Evolutionary conservation across 2,329 filamentous ascomycete species (phyloP), one percentile per base, ranked within the genome.

Genomic region (Bipolaris bicolor): DNA sequence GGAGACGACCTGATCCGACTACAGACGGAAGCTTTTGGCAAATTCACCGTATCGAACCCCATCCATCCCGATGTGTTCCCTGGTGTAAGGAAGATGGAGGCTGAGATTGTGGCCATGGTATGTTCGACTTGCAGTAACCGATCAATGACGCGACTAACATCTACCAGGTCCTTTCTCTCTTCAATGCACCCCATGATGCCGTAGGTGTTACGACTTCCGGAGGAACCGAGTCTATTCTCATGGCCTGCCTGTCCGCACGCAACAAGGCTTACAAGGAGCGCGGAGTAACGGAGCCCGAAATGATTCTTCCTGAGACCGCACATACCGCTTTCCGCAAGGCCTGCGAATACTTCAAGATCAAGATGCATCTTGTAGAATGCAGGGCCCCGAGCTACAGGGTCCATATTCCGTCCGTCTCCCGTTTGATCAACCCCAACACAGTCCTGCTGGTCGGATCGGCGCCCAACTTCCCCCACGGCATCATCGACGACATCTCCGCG

Each of bases 51-150:
- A 29, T 86, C 92, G 37, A 99, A 99, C 77, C 95, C 95, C 3
- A 95, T 99, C 66, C 95, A 99, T 76, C 95, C 95, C 6, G 95
- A 99, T 79, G 94, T 99, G 41, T 99, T 99, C 79, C 95, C 95
- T 15, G 95, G 94, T 26, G 93, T 99, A 50, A 84, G 95, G 70
- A 99, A 99, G 85, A 99, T 99, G 95, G 95, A 99, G 81, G 94
- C 95, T 43, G 95, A 99, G 80, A 83, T 99, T 60, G 95, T 99
- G 50, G 90, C 93, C 64, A 99, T 99, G 94, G 92, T 96, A 75
- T 46, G 56, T 43, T 10, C 33, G 18, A n/a, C n/a, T 15, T 24
- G n/a, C 15, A 16, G 7, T 15, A 34, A n/a, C 18, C 6, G 3
- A 9, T 16, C 5, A 63, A 40, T 15, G 22, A 37, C 13, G 20